Conservation (phyloP, 441 rosid genomes). For the Dalechampia spathulata region DNA sequence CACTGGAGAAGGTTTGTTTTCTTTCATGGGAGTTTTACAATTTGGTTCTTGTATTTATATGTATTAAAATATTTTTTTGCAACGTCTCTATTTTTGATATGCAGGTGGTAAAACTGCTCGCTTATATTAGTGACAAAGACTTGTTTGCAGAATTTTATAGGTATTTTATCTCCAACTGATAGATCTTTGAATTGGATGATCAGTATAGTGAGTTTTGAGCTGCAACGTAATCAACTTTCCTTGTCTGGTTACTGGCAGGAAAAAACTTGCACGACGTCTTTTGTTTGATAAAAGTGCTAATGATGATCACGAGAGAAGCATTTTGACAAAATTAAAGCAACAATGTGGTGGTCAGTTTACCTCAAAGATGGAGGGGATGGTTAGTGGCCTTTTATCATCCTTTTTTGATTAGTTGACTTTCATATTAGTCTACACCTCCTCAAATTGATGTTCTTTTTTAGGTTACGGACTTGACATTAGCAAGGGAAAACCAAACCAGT, state of each 20-base stretch:
- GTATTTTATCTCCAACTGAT: conserved; percentile 16
- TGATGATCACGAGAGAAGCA: conserved; percentile 94
- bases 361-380: conserved; percentile 99
- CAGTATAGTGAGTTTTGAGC: background rate
- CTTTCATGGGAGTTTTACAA: background rate
- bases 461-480: conserved; percentile 97
- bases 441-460: conserved; percentile 15
- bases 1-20: conserved; percentile 75
- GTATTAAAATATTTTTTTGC: background rate
- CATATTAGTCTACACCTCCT: background rate
- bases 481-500: conserved; percentile 76
- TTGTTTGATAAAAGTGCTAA: conserved; percentile 95
- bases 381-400: conserved; percentile 24
- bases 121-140: conserved; percentile 88
- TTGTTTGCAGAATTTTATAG: conserved; percentile 91
- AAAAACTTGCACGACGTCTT: conserved; percentile 87
- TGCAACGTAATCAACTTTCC: background rate
- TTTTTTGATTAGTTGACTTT: background rate
- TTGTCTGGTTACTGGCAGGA: conserved; percentile 32
- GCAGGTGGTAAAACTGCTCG: conserved; percentile 81
- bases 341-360: conserved; percentile 98
- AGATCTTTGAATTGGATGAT: background rate
- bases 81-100: conserved; percentile 11
- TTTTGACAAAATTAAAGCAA: conserved; percentile 87
- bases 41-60: background rate